phyloP scores from a whole-genome alignment of 169 alveolate species.

The Plasmodium inui region DNA sequence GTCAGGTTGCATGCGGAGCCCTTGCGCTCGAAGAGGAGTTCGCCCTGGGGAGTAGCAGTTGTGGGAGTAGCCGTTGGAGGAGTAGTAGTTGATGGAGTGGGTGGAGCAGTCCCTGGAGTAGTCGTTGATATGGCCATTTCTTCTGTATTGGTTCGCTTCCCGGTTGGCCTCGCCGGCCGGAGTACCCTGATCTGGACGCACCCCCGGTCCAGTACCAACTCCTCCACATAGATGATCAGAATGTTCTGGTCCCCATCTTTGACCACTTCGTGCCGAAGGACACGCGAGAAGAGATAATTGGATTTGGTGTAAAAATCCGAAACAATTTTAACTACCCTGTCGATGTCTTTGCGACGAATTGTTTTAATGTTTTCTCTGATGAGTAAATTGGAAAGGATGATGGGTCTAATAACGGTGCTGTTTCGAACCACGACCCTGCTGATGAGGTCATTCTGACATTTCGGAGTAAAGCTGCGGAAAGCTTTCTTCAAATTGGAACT shows the following conservation, averaged over 20 bases:
- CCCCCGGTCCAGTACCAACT: conserved; percentile 11
- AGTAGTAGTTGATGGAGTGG: not conserved
- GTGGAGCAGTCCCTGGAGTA: not conserved
- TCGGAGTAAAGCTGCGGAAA: not conserved
- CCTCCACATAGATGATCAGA: conserved; percentile 36
- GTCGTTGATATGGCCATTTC: not conserved
- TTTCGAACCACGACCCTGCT: conserved; percentile 26
- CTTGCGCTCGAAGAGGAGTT: conserved; percentile 32
- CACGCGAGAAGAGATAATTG: conserved; percentile 36
- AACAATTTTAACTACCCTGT: conserved; percentile 42
- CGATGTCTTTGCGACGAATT: conserved; percentile 44
- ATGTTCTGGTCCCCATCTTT: conserved; percentile 3
- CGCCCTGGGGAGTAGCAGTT: not conserved
- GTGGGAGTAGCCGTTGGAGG: not conserved
- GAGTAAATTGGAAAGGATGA: not conserved
- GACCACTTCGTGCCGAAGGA: conserved; percentile 27
- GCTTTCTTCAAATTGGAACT: not conserved
- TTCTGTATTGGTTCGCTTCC: not conserved
- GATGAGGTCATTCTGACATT: conserved; percentile 24
- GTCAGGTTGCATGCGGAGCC: not conserved
- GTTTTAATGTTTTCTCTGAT: conserved; percentile 12
- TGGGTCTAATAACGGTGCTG: conserved; percentile 38
- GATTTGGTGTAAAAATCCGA: conserved; percentile 13
- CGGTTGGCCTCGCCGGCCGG: not conserved
- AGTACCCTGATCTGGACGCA: conserved; percentile 27